phyloP scores from a whole-genome alignment of 129 eudicot genomes.

The Artemisia argyi region DNA sequence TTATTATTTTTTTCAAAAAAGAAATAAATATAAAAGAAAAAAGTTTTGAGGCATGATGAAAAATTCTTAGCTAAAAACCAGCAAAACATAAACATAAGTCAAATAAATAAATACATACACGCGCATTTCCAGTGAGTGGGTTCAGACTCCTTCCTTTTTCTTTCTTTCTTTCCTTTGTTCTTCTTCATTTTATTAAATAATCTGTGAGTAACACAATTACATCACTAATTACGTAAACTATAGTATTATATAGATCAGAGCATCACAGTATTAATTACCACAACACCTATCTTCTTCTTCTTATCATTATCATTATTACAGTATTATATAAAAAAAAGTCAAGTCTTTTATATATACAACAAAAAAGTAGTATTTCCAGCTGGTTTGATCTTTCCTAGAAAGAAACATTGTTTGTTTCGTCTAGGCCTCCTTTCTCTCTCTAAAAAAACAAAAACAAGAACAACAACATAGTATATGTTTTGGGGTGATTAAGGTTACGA shows the following conservation, averaged over 20 bases:
- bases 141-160: background rate
- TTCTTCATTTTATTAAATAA: background rate
- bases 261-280: constrained; percentile 14
- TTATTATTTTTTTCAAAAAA: background rate
- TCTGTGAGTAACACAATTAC: constrained; percentile 6
- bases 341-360: background rate
- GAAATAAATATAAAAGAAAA: background rate
- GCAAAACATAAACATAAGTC: constrained; percentile 29
- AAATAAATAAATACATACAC: constrained; percentile 22
- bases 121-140: constrained; percentile 30
- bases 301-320: background rate
- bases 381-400: constrained; percentile 33
- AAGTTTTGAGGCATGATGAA: constrained; percentile 6
- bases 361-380: constrained; percentile 23
- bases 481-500: constrained; percentile 19
- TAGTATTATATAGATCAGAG: constrained; percentile 33
- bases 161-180: background rate
- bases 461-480: background rate
- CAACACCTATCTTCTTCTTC: background rate
- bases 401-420: constrained; percentile 31
- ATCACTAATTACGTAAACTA: constrained; percentile 20
- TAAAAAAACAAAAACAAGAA: no score
- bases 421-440: background rate
- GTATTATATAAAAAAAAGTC: background rate
- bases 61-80: constrained; percentile 15